Evolutionary conservation across 495 filamentous ascomycete genomes (phyloP).

Genomic region (Clavariopsis aquatica): DNA sequence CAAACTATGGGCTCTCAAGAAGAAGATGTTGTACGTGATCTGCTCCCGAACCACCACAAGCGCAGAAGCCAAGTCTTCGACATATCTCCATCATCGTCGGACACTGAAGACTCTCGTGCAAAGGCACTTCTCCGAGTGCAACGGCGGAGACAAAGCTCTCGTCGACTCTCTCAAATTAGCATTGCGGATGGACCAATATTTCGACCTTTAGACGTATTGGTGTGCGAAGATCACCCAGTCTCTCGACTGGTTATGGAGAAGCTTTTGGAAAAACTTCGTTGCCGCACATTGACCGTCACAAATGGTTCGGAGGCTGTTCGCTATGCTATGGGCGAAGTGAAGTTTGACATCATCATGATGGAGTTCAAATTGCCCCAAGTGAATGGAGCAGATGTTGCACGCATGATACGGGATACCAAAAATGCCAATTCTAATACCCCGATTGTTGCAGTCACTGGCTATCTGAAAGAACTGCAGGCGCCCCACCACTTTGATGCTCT

Average conservation of each 20-base stretch:
- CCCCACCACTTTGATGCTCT: conserved; percentile 92
- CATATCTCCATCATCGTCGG: conserved; percentile 94
- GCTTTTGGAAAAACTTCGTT: conserved; percentile 88
- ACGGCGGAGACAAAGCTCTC: conserved; percentile 83
- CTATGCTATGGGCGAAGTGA: conserved; percentile 87
- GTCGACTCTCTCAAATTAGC: conserved; percentile 86
- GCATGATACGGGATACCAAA: conserved; percentile 94
- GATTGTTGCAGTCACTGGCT: conserved; percentile 95
- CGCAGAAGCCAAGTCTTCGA: conserved; percentile 93
- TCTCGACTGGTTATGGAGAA: conserved; percentile 96
- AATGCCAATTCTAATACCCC: conserved; percentile 93
- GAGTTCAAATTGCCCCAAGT: conserved; percentile 94
- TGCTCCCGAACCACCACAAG: conserved; percentile 76
- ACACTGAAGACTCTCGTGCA: conserved; percentile 90
- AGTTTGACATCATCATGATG: conserved; percentile 96
- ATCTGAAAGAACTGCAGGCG: conserved; percentile 90
- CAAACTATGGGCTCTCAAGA: conserved; percentile 95
- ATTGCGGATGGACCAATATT: conserved; percentile 80
- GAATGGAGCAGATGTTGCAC: conserved; percentile 89
- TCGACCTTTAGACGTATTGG: conserved; percentile 87
- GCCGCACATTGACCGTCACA: conserved; percentile 86
- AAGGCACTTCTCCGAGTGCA: conserved; percentile 94
- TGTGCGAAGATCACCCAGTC: conserved; percentile 98
- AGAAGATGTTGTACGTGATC: conserved; percentile 73
- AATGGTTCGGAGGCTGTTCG: conserved; percentile 89